These are phyloP conservation scores for Corchorus capsularis DNA, from an alignment of 345 rosid genomes.

Conservation along the genomic window DNA sequence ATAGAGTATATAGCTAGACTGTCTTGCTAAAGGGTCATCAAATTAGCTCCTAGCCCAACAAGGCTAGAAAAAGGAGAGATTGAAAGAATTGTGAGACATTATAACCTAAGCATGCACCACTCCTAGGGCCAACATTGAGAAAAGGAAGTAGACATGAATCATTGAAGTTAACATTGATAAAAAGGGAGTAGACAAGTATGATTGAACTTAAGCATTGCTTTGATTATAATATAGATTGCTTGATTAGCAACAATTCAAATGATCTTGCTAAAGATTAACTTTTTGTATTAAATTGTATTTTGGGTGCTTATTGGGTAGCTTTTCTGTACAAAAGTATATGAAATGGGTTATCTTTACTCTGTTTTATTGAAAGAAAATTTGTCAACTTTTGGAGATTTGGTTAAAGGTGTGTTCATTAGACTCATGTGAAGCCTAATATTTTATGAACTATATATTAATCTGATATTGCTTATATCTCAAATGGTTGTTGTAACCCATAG, in stretches of 20 bases:
- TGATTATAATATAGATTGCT: conserved; percentile 26
- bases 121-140: conserved; percentile 31
- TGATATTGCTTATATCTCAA: background rate
- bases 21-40: conserved; percentile 34
- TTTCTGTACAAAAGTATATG: conserved; percentile 25
- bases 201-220: conserved; percentile 29
- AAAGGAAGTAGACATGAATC: conserved; percentile 40
- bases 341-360: conserved; percentile 2
- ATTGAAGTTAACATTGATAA: conserved; percentile 38
- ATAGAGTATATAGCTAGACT: conserved; percentile 24
- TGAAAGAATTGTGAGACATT: conserved; percentile 29
- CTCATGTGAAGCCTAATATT: conserved; percentile 44
- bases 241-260: conserved; percentile 23
- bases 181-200: conserved; percentile 28
- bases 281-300: conserved; percentile 30
- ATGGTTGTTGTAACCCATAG: background rate
- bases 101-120: conserved; percentile 41
- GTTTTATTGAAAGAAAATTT: conserved; percentile 5
- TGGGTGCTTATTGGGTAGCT: conserved; percentile 25
- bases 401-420: conserved; percentile 47
- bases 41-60: conserved; percentile 15
- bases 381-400: conserved; percentile 8
- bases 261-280: conserved; percentile 31
- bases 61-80: conserved; percentile 1
- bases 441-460: conserved; percentile 9